Evolutionary conservation across 352 stramenopile species (phyloP), one percentile per base, ranked within the genome.

Genomic region (Phytophthora megakarya): DNA sequence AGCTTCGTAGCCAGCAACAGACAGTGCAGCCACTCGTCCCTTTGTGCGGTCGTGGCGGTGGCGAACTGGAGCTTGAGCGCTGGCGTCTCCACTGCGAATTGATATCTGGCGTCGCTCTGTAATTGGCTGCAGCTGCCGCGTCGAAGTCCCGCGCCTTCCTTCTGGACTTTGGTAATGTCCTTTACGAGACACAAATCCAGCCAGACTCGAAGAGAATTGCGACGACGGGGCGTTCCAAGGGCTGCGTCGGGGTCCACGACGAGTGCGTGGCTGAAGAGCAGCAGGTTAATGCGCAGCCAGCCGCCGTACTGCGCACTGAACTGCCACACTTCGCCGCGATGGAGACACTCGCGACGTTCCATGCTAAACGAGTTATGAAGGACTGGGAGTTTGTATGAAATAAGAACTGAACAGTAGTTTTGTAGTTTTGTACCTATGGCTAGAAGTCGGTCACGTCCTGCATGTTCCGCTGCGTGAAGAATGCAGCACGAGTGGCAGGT

Each of bases 381-480:
- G 23, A 57, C 43, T 58, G 45, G 26, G 16, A 48, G 1, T 64
- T 52, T 59, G 38, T 67, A 68, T 58, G 33, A 1, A 19, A 39
- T 10, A 22, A 49, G 16, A 40, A 49, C 39, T 49, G 35, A 39
- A 28, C 42, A 30, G 46, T 18, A 19, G 10, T 51, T 59, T 33
- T 33, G 2, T 8, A 25, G 26, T 8, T 25, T 48, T 38, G 35
- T 39, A 57, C 38, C 22, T 35, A n/a, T 33, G 26, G 28, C 39
- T 78, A 92, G 26, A 92, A 90, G 38, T 90, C 80, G 8, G 46
- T 86, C n/a, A 92, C 80, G 48, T 89, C 75, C 18, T 90, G 67
- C 45, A 92, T 64, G 33, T 80, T 71, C 23, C 81, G 63, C 22
- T 85, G 66, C 7, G 61, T 61, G 51, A 90, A 92, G 55, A 86